phyloP scores from a whole-genome alignment of 2,329 filamentous ascomycete species.

The Calonectria crousiana region DNA sequence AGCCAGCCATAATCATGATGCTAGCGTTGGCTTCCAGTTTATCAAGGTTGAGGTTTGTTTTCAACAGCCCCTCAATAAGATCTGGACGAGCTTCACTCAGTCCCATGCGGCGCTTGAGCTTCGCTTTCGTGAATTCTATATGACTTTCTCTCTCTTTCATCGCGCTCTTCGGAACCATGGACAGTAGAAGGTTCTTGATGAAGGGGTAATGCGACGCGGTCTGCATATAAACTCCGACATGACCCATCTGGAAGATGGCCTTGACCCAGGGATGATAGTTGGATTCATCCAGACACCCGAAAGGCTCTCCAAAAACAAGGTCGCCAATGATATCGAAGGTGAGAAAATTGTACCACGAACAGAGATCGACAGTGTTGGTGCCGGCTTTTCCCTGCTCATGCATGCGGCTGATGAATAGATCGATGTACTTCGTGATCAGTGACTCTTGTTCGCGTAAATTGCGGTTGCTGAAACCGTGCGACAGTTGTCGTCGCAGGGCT shows the following conservation, averaged over 20 bases:
- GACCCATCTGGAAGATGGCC: conserved; percentile 33
- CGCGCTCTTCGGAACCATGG: neutral
- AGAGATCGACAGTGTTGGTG: conserved; percentile 31
- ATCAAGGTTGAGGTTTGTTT: neutral
- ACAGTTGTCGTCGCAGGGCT: neutral
- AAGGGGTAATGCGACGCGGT: neutral
- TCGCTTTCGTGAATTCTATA: neutral
- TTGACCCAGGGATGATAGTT: conserved; percentile 44
- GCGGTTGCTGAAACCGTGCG: conserved; percentile 5
- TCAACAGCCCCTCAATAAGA: neutral
- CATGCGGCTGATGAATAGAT: conserved; percentile 5
- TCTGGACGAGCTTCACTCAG: neutral
- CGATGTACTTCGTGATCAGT: conserved; percentile 11
- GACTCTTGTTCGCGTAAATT: conserved; percentile 7
- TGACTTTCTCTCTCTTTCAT: neutral
- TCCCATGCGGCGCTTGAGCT: neutral
- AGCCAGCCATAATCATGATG: conserved; percentile 3
- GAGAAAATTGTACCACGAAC: conserved; percentile 43
- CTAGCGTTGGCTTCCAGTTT: neutral
- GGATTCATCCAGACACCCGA: conserved; percentile 38
- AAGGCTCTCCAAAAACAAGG: conserved; percentile 43
- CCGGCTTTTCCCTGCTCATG: conserved; percentile 1
- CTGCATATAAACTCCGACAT: conserved; percentile 20
- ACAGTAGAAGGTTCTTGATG: neutral
- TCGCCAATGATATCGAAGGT: conserved; percentile 47